phyloP scores from a whole-genome alignment of 805 yeast genomes.

The Saccharomycopsis sp. region DNA sequence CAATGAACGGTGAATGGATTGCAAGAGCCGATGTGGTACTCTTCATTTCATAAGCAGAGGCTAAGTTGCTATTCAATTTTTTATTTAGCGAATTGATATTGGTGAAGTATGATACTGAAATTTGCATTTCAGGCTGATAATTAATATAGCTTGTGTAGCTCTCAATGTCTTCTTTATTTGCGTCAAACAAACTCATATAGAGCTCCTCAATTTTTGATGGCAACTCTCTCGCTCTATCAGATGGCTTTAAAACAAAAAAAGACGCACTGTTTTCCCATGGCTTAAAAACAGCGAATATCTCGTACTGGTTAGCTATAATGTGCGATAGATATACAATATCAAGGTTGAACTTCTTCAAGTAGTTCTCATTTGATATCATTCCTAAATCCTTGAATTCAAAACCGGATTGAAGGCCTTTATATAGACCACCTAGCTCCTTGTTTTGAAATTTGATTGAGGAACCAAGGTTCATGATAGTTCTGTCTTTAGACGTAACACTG shows the following conservation, averaged over 20 bases:
- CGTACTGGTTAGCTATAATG: conserved; percentile 65
- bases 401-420: conserved; percentile 80
- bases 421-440: conserved; percentile 70
- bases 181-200: conserved; percentile 46
- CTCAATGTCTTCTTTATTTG: conserved; percentile 40
- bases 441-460: conserved; percentile 63
- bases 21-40: conserved; percentile 60
- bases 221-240: conserved; percentile 56
- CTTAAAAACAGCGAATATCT: conserved; percentile 60
- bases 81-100: conserved; percentile 51
- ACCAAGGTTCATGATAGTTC: conserved; percentile 78
- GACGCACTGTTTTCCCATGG: conserved; percentile 49
- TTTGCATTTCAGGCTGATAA: conserved; percentile 45
- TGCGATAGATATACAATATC: conserved; percentile 63
- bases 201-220: conserved; percentile 47
- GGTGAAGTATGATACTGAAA: conserved; percentile 49
- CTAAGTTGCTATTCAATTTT: conserved; percentile 46
- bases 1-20: conserved; percentile 63
- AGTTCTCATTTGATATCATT: conserved; percentile 40
- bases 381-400: conserved; percentile 58
- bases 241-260: conserved; percentile 62
- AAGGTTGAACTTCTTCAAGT: conserved; percentile 49
- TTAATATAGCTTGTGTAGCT: conserved; percentile 42
- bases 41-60: conserved; percentile 55
- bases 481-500: conserved; percentile 55